Percentiles rank a stretch among this genome's conserved stretches.
These are phyloP conservation scores for Oryza coarctata DNA, from an alignment of 176 grass and related monocot species.

Conservation along the genomic window DNA sequence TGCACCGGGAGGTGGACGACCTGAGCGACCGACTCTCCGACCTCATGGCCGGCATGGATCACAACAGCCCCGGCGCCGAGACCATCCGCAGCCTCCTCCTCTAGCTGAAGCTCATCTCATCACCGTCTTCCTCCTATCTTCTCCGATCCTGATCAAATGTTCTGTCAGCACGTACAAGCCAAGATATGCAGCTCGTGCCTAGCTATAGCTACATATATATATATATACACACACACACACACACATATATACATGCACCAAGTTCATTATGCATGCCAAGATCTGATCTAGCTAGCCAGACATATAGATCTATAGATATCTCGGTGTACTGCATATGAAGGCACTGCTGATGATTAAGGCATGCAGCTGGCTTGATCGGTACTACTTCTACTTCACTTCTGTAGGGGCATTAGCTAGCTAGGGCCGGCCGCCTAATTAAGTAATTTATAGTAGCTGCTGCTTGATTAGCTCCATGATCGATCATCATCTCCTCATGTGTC, in stretches of 20 bases:
- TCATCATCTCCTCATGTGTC: background rate
- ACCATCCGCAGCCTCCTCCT: conserved; percentile 68
- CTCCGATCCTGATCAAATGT: background rate
- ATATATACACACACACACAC: background rate
- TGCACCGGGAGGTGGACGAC: conserved; percentile 71
- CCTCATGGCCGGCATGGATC: conserved; percentile 60
- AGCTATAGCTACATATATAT: background rate
- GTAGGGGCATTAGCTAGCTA: conserved; percentile 21
- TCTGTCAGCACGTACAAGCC: background rate
- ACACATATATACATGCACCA: no score
- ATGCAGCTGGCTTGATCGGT: background rate
- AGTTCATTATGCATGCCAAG: background rate
- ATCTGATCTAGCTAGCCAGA: background rate
- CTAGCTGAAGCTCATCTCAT: conserved; percentile 1
- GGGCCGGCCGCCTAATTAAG: background rate
- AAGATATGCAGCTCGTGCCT: background rate
- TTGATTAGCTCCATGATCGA: conserved; percentile 4
- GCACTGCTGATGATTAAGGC: background rate
- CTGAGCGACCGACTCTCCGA: conserved; percentile 67
- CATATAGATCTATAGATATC: background rate
- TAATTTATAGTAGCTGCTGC: background rate
- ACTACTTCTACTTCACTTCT: background rate
- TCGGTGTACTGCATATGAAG: background rate
- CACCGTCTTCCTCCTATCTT: conserved; percentile 33
- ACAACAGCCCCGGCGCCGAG: conserved; percentile 61